A percentile compares a stretch with the other conserved stretches of the same genome.
These are phyloP conservation scores for Leptodontidium sp. DNA, from an alignment of 2,329 filamentous ascomycete genomes.

Conservation along the genomic window DNA sequence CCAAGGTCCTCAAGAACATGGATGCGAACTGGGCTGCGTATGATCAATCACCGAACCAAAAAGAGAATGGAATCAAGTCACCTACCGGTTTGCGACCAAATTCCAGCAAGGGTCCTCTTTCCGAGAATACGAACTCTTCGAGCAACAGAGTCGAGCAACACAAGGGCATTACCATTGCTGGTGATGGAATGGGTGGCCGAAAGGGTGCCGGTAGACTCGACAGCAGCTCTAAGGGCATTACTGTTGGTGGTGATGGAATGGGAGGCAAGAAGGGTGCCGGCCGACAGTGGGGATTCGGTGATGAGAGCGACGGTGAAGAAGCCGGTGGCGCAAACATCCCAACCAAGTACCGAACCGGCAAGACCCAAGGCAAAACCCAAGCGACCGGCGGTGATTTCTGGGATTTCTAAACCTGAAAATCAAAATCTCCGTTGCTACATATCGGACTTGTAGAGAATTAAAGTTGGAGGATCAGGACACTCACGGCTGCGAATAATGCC, in stretches of 20 bases:
- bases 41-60: slow-evolving; percentile 63
- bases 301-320: slow-evolving; percentile 56
- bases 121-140: slow-evolving; percentile 40
- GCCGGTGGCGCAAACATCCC: slow-evolving; percentile 40
- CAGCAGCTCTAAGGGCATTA: slow-evolving; percentile 47
- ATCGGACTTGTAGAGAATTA: slow-evolving; percentile 16
- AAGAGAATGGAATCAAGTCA: slow-evolving; percentile 46
- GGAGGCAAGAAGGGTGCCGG: slow-evolving; percentile 43
- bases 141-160: slow-evolving; percentile 36
- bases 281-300: slow-evolving; percentile 63
- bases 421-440: neutral
- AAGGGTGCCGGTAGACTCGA: slow-evolving; percentile 55
- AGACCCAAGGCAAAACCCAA: slow-evolving; percentile 40
- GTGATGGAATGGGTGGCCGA: slow-evolving; percentile 58
- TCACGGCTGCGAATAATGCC: slow-evolving; percentile 35
- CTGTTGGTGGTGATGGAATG: slow-evolving; percentile 42
- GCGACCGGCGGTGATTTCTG: slow-evolving; percentile 48
- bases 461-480: slow-evolving; percentile 1
- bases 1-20: slow-evolving; percentile 79
- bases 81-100: slow-evolving; percentile 30
- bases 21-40: slow-evolving; percentile 67
- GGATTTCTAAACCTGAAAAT: slow-evolving; percentile 45
- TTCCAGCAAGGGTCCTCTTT: slow-evolving; percentile 41
- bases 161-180: slow-evolving; percentile 46
- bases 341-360: slow-evolving; percentile 41